Conservation (phyloP, 169 alveolate species). For the Plasmodium yoelii region DNA sequence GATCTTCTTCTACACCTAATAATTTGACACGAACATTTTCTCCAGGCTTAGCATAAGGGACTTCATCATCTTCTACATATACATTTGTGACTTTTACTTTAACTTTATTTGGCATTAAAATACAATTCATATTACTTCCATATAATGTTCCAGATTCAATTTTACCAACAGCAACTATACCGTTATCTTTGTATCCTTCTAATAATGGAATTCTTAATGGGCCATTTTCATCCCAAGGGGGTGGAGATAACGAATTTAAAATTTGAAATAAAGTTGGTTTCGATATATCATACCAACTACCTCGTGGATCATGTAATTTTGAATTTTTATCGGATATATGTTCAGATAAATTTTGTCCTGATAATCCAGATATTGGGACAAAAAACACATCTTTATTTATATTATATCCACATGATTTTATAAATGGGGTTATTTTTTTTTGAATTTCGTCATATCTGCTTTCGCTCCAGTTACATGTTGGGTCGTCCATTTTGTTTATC, state of each 20-base stretch:
- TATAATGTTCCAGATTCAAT: slow-evolving; percentile 90
- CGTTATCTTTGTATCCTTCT: slow-evolving; percentile 94
- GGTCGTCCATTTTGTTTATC: slow-evolving; percentile 99
- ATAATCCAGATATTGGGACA: slow-evolving; percentile 98
- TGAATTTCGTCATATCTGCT: slow-evolving; percentile 90
- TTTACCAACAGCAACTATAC: slow-evolving; percentile 93
- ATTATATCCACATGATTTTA: slow-evolving; percentile 92
- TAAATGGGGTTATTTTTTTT: slow-evolving; percentile 91
- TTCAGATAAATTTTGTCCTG: slow-evolving; percentile 95
- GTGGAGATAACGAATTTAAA: slow-evolving; percentile 83
- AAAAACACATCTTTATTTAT: slow-evolving; percentile 92
- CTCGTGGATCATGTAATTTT: slow-evolving; percentile 76
- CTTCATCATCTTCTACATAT: slow-evolving; percentile 91
- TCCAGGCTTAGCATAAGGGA: slow-evolving; percentile 92
- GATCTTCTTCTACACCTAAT: slow-evolving; percentile 94
- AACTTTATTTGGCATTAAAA: slow-evolving; percentile 91
- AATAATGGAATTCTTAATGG: slow-evolving; percentile 92
- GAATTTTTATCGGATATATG: slow-evolving; percentile 82
- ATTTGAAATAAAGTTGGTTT: slow-evolving; percentile 91
- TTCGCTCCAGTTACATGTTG: slow-evolving; percentile 96
- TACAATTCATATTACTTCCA: slow-evolving; percentile 85
- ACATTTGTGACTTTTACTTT: slow-evolving; percentile 90
- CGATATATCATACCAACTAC: slow-evolving; percentile 84
- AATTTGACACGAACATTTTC: slow-evolving; percentile 92
- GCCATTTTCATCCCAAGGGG: slow-evolving; percentile 87